These are phyloP conservation scores for Paramyrothecium sp. DNA, from an alignment of 2,329 filamentous ascomycete species.

Conservation along the genomic window DNA sequence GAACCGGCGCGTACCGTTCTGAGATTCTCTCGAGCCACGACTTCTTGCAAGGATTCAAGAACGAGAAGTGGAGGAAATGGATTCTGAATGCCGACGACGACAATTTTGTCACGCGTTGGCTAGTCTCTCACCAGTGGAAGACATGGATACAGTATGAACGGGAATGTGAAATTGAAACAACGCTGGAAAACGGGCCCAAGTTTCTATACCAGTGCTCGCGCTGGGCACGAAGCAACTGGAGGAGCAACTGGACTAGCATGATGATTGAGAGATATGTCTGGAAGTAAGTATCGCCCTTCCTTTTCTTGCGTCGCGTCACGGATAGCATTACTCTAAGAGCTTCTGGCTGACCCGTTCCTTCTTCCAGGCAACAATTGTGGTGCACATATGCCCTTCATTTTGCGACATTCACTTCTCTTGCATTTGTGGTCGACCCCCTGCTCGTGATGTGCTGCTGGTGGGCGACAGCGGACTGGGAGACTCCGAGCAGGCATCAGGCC, in stretches of 20 bases:
- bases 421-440: slow-evolving; percentile 74
- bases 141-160: slow-evolving; percentile 93
- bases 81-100: slow-evolving; percentile 96
- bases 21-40: slow-evolving; percentile 82
- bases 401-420: slow-evolving; percentile 88
- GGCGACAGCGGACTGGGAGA: slow-evolving; percentile 62
- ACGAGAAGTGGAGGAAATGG: slow-evolving; percentile 85
- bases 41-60: slow-evolving; percentile 86
- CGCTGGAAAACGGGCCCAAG: slow-evolving; percentile 82
- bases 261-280: slow-evolving; percentile 81
- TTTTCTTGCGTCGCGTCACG: no score
- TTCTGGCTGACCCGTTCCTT: background rate
- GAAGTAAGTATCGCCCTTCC: slow-evolving; percentile 61
- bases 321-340: background rate
- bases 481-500: slow-evolving; percentile 47
- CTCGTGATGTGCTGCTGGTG: slow-evolving; percentile 69
- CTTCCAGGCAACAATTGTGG: slow-evolving; percentile 79
- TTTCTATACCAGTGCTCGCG: slow-evolving; percentile 92
- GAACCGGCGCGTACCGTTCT: slow-evolving; percentile 88
- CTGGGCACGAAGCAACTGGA: slow-evolving; percentile 97
- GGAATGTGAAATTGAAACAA: slow-evolving; percentile 90
- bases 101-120: slow-evolving; percentile 96
- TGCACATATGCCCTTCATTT: slow-evolving; percentile 90
- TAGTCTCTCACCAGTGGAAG: slow-evolving; percentile 89
- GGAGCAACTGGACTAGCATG: slow-evolving; percentile 91